Evolutionary conservation across 2,329 filamentous ascomycete species (phyloP).

Genomic region (Anthostomella pinea): DNA sequence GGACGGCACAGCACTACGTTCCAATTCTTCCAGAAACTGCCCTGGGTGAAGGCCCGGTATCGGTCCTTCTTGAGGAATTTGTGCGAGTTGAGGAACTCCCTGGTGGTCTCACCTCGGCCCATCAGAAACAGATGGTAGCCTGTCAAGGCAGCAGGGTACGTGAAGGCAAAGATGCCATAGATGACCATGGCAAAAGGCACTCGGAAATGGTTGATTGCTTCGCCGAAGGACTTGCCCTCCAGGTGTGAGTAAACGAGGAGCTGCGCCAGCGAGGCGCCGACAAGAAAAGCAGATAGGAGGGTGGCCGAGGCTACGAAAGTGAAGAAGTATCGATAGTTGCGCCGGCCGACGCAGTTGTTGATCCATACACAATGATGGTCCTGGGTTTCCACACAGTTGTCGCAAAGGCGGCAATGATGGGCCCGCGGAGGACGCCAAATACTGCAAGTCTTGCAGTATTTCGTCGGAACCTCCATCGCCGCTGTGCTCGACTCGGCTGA

Average conservation of each 20-base stretch:
- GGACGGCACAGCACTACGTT: constrained; percentile 77
- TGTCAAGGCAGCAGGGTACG: constrained; percentile 81
- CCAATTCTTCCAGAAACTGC: constrained; percentile 73
- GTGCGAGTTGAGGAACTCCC: constrained; percentile 93
- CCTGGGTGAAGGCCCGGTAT: constrained; percentile 85
- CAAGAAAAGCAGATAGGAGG: constrained; percentile 70
- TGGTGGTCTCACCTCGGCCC: constrained; percentile 86
- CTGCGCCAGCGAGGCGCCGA: constrained; percentile 77
- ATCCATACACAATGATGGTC: constrained; percentile 99
- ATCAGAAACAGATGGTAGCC: constrained; percentile 91
- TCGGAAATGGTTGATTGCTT: constrained; percentile 67
- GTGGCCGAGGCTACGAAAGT: constrained; percentile 81
- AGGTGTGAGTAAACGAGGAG: constrained; percentile 68
- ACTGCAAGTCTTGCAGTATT: constrained; percentile 96
- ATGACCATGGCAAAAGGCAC: constrained; percentile 87
- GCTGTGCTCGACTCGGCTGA: constrained; percentile 71
- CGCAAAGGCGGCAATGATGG: constrained; percentile 94
- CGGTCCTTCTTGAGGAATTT: constrained; percentile 92
- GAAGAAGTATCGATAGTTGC: constrained; percentile 98
- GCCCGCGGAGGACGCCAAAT: constrained; percentile 95
- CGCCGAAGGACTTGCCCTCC: constrained; percentile 63
- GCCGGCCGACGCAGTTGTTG: constrained; percentile 94
- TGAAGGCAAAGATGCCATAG: constrained; percentile 69
- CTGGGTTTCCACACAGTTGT: constrained; percentile 95
- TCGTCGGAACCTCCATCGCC: constrained; percentile 96